Conservation (phyloP, 371 early-diverging fungal genomes). For the Lichtheimia corymbifera region DNA sequence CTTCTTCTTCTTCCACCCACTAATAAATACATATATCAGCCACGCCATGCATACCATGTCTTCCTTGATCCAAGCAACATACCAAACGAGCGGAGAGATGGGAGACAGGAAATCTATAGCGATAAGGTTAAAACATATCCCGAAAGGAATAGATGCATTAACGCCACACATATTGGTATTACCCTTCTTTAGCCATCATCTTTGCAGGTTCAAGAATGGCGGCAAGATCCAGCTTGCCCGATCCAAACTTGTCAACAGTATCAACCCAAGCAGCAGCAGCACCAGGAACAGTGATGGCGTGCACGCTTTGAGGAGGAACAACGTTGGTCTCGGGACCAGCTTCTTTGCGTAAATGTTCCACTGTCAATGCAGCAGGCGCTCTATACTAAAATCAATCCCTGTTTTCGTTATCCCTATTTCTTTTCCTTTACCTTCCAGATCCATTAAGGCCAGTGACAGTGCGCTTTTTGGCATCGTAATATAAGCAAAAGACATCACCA, state of each 20-base stretch:
- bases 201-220: slow-evolving; percentile 75
- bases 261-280: slow-evolving; percentile 81
- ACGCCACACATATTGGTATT: slow-evolving; percentile 5
- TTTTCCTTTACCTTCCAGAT: slow-evolving; percentile 59
- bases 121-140: too few relatives aligned
- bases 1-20: slow-evolving; percentile 59
- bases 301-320: slow-evolving; percentile 52
- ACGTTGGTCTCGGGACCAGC: slow-evolving; percentile 28
- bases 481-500: slow-evolving; percentile 89
- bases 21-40: slow-evolving; percentile 13
- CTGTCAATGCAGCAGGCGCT: slow-evolving; percentile 64
- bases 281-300: slow-evolving; percentile 84
- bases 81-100: slow-evolving; percentile 30
- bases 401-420: neutral
- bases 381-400: slow-evolving; percentile 16
- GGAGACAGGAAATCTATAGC: slow-evolving; percentile 43
- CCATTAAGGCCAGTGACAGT: slow-evolving; percentile 72
- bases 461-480: slow-evolving; percentile 65
- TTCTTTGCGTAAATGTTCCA: slow-evolving; percentile 39
- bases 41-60: neutral
- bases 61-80: neutral
- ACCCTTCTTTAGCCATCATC: slow-evolving; percentile 73
- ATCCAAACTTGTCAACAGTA: slow-evolving; percentile 73
- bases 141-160: neutral
- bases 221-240: slow-evolving; percentile 56